A percentile compares a stretch with the other conserved stretches of the same genome.
Evolutionary conservation across 805 yeast species (phyloP).

Genomic region (Candida alai): DNA sequence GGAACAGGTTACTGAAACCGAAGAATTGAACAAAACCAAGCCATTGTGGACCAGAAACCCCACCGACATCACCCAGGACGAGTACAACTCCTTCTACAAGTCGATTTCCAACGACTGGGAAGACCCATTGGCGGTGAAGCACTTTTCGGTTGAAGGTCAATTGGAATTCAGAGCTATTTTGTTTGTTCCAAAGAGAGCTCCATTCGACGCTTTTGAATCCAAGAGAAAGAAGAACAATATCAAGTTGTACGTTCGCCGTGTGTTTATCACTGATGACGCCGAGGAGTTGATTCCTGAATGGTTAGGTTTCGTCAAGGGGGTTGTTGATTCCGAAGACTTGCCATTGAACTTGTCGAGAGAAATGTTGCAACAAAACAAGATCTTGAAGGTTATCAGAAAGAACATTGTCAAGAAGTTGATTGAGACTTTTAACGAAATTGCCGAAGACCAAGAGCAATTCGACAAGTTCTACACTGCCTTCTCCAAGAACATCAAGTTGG

Average conservation of each 20-base stretch:
- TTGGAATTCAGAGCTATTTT: constrained; percentile 97
- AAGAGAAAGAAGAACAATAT: constrained; percentile 99
- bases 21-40: constrained; percentile 97
- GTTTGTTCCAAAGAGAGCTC: constrained; percentile 98
- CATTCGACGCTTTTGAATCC: constrained; percentile 95
- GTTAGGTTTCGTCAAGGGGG: constrained; percentile 97
- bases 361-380: constrained; percentile 99
- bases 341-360: constrained; percentile 99
- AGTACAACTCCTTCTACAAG: constrained; percentile 98
- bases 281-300: constrained; percentile 99
- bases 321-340: constrained; percentile 98
- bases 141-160: constrained; percentile 99
- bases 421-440: constrained; percentile 98
- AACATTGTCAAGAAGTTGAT: constrained; percentile 97
- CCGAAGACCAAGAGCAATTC: constrained; percentile 98
- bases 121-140: constrained; percentile 99
- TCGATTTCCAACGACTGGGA: constrained; percentile 99
- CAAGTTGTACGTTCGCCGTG: constrained; percentile 98
- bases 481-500: constrained; percentile 97
- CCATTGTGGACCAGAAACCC: constrained; percentile 99
- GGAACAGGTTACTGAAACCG: constrained; percentile 92
- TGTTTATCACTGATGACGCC: constrained; percentile 98
- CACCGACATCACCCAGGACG: constrained; percentile 94
- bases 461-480: constrained; percentile 98
- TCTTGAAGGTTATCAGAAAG: constrained; percentile 98